A percentile compares a stretch with the other conserved stretches of the same genome.
These are phyloP conservation scores for Lophium mytilinum DNA, from an alignment of 495 filamentous ascomycete species.

Conservation along the genomic window DNA sequence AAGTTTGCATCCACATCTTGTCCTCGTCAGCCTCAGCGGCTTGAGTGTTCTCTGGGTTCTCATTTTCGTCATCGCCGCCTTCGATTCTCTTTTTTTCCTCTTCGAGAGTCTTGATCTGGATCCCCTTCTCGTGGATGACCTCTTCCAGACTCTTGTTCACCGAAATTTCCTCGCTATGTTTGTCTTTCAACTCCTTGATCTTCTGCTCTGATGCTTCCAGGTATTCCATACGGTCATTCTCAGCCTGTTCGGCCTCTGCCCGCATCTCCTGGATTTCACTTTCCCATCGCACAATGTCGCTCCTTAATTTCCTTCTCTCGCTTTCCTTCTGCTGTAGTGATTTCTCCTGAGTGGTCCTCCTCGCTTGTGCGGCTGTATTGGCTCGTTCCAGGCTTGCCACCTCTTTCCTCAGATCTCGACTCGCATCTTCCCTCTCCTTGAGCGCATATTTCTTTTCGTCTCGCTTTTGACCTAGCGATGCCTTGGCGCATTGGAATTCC, in stretches of 20 bases:
- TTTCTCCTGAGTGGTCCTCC: constrained; percentile 68
- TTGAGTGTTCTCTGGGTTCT: constrained; percentile 41
- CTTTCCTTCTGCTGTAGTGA: constrained; percentile 54
- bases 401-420: constrained; percentile 71
- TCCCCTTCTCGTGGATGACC: constrained; percentile 52
- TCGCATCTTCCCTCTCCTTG: constrained; percentile 79
- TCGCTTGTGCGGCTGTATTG: constrained; percentile 75
- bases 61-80: constrained; percentile 42
- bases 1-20: constrained; percentile 46
- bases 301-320: constrained; percentile 52
- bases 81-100: constrained; percentile 45
- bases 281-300: constrained; percentile 53
- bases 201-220: constrained; percentile 40
- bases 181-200: constrained; percentile 43
- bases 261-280: constrained; percentile 45
- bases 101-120: constrained; percentile 55
- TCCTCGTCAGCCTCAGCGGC: constrained; percentile 49
- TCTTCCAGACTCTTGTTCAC: constrained; percentile 53
- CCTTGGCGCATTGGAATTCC: constrained; percentile 58
- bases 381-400: constrained; percentile 70
- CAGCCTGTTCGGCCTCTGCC: constrained; percentile 40
- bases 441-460: constrained; percentile 65
- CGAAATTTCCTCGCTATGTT: constrained; percentile 45
- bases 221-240: constrained; percentile 40
- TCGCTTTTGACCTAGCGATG: constrained; percentile 53